Evolutionary conservation across 1,139 yeast species (phyloP), one percentile per base, ranked within the genome.

Genomic region (Suhomyces wounanorum): DNA sequence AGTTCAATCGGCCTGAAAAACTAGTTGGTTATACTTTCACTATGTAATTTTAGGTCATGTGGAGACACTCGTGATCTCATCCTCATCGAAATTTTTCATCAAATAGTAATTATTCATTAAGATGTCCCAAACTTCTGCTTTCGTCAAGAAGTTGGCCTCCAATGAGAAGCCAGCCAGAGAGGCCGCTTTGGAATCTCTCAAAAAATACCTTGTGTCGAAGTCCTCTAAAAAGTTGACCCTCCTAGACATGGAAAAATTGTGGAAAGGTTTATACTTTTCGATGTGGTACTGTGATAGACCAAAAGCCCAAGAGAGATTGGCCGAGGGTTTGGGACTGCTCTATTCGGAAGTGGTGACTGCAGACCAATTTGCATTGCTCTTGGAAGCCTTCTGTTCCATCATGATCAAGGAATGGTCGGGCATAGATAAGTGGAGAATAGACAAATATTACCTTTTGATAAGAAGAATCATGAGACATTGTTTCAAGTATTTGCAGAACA

Each of bases 221-320:
- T 57, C 69, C 14, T 58, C 66, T n/a, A 60, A 63, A 42, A 55
- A 58, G 37, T 61, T 77, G 45, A 52, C 66, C 3, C 58, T 64
- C 36, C 60, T 73, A 42, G 96, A 92, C 55, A 77, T 84, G 59
- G 87, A 87, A 59, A 91, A 92, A 67, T 74, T 94, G 52, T 94
- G 98, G 97, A 90, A 89, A 69, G 99, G 98, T 9, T 77, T 94
- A 45, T 94, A 87, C 69, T 94, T 78, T 66, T 84, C 90, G 28
- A 89, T 94, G 96, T 94, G 99, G 99, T 90, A 87, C 69, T 83
- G 96, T 64, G 99, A 94, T 69, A 82, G 95, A 61, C 96, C 97
- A 30, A 78, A 86, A 59, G 95, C 96, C 28, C 99, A 94, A 69
- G 96, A 91, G 67, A 74, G 85, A 52, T 75, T 94, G 43, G 96